Conservation (phyloP, 768 basidiomycete genomes). For the Phaeotremella skinneri region DNA sequence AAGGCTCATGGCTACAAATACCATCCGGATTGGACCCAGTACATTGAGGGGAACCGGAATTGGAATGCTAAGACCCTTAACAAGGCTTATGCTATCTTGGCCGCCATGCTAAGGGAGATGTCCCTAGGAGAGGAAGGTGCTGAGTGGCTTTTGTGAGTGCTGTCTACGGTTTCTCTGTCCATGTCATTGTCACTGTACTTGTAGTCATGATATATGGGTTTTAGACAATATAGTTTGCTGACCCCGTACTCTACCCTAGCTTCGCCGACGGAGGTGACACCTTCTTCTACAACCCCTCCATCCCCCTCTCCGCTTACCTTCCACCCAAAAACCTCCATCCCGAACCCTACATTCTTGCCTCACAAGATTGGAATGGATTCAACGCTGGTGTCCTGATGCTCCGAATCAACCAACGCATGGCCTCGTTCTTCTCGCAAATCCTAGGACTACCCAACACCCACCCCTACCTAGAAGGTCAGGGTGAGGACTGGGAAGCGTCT, state of each 20-base stretch:
- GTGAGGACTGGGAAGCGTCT: conserved; percentile 2
- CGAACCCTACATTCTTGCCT: conserved; percentile 20
- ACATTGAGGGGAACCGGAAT: not conserved
- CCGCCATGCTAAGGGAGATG: conserved; percentile 11
- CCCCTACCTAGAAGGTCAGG: conserved; percentile 1
- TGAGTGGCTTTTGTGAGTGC: conserved; percentile 28
- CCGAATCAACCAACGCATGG: conserved; percentile 6
- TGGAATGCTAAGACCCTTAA: conserved; percentile 12
- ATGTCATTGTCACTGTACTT: not conserved
- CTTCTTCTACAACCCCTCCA: conserved; percentile 21
- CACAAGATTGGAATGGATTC: conserved; percentile 30
- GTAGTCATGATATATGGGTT: not conserved
- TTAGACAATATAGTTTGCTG: no score
- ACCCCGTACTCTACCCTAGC: conserved; percentile 3
- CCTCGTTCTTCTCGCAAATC: conserved; percentile 1
- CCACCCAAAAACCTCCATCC: conserved; percentile 2
- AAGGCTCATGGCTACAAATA: conserved; percentile 13
- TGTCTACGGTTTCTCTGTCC: no score
- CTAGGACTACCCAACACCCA: not conserved
- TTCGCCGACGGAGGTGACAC: conserved; percentile 22
- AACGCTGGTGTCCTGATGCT: conserved; percentile 25
- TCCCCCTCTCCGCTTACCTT: conserved; percentile 22
- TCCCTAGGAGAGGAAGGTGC: conserved; percentile 1
- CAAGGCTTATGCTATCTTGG: conserved; percentile 18
- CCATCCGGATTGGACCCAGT: not conserved